These are phyloP conservation scores for Pseudomicrostroma phylloplanum DNA, from an alignment of 1,284 basidiomycete genomes.

Conservation along the genomic window DNA sequence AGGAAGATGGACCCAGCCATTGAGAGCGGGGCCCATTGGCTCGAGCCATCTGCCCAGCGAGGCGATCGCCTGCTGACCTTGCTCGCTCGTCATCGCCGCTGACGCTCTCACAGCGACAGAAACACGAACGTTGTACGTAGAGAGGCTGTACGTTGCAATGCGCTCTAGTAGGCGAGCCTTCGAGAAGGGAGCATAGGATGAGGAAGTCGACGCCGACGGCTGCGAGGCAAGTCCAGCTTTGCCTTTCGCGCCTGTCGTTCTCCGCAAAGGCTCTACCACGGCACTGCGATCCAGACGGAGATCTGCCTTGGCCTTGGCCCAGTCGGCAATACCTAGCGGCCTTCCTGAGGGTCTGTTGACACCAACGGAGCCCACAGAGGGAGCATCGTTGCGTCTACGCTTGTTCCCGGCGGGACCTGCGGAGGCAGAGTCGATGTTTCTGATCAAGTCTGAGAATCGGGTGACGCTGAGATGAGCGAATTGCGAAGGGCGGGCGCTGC, in stretches of 20 bases:
- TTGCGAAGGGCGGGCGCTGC: constrained; percentile 4
- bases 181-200: constrained; percentile 5
- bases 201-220: neutral
- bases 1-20: constrained; percentile 6
- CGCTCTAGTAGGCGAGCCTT: neutral
- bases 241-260: neutral
- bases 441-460: neutral
- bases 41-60: neutral
- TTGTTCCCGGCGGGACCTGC: neutral
- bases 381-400: neutral
- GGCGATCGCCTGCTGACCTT: neutral
- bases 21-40: neutral
- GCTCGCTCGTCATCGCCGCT: neutral
- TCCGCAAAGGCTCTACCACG: neutral
- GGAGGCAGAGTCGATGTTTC: neutral
- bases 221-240: neutral
- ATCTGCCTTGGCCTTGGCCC: constrained; percentile 1
- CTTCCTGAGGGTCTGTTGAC: neutral
- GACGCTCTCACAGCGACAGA: neutral
- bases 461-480: neutral
- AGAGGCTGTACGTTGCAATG: neutral
- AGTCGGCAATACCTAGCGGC: constrained; percentile 1
- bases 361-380: neutral
- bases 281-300: neutral
- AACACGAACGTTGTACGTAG: neutral